phyloP scores from a whole-genome alignment of 371 early-diverging fungal genomes.

The Rhizopus arrhizus region DNA sequence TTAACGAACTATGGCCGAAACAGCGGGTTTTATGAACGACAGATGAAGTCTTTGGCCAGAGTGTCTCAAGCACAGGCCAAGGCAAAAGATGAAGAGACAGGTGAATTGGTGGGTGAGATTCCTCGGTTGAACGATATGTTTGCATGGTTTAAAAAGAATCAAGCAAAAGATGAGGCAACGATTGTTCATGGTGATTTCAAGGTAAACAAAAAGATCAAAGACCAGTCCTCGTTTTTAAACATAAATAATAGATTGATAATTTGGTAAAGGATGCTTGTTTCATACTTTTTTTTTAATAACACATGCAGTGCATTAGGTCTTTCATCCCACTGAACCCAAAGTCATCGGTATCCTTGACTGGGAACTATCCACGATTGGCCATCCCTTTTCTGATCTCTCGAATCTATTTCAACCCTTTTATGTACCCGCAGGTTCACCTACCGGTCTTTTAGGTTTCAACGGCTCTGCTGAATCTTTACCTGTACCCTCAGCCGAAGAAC shows the following conservation, averaged over 20 bases:
- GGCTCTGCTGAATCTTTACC: constrained; percentile 52
- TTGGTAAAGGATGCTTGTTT: constrained; percentile 13
- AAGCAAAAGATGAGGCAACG: constrained; percentile 72
- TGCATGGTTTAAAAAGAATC: constrained; percentile 72
- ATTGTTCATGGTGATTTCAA: constrained; percentile 94
- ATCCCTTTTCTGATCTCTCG: constrained; percentile 89
- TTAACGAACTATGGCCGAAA: constrained; percentile 69
- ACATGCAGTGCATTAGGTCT: constrained; percentile 43
- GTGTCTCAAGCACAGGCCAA: constrained; percentile 72
- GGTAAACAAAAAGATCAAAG: neutral
- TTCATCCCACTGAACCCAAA: constrained; percentile 75
- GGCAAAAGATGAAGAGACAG: constrained; percentile 58
- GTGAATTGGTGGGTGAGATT: constrained; percentile 65
- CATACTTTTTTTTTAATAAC: neutral
- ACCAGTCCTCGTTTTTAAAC: neutral
- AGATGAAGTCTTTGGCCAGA: constrained; percentile 72
- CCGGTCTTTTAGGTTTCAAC: constrained; percentile 40
- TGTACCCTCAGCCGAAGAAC: constrained; percentile 64
- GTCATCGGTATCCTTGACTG: constrained; percentile 95
- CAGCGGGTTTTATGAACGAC: constrained; percentile 80
- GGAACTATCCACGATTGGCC: constrained; percentile 94
- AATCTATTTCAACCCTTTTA: constrained; percentile 83
- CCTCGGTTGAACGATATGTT: constrained; percentile 71
- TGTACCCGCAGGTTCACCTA: constrained; percentile 19
- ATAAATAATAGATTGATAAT: constrained; percentile 16